Evolutionary conservation across 2,329 filamentous ascomycete species (phyloP).

Genomic region (Penicillium sp.): DNA sequence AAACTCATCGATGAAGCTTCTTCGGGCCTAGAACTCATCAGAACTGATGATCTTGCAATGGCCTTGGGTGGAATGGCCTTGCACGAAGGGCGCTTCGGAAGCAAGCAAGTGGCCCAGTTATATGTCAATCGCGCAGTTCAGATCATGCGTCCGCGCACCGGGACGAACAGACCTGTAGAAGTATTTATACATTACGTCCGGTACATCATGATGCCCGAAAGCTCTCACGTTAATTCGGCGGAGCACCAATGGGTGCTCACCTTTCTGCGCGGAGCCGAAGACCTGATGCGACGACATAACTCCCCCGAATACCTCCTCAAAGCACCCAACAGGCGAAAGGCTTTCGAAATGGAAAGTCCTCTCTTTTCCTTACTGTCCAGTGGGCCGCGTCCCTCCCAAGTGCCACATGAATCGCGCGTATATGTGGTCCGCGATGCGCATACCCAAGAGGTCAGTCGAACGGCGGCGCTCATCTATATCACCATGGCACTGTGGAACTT

Average conservation of each 20-base stretch:
- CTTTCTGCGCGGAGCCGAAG: slow-evolving; percentile 38
- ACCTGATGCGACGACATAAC: slow-evolving; percentile 35
- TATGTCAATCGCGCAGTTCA: slow-evolving; percentile 36
- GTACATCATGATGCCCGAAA: slow-evolving; percentile 30
- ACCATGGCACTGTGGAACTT: slow-evolving; percentile 39
- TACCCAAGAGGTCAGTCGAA: slow-evolving; percentile 38
- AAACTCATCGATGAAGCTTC: slow-evolving; percentile 31
- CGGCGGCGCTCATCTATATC: slow-evolving; percentile 41
- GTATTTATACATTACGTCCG: slow-evolving; percentile 38
- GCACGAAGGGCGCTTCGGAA: slow-evolving; percentile 42
- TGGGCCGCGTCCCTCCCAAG: slow-evolving; percentile 40
- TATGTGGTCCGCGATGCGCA: slow-evolving; percentile 37
- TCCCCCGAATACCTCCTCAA: slow-evolving; percentile 26
- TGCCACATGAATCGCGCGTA: slow-evolving; percentile 36
- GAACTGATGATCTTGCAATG: slow-evolving; percentile 34
- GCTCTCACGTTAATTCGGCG: slow-evolving; percentile 12
- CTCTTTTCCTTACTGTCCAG: slow-evolving; percentile 43
- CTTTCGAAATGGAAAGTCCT: slow-evolving; percentile 40
- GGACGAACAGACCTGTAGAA: slow-evolving; percentile 25
- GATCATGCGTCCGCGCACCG: slow-evolving; percentile 31
- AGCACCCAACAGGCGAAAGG: slow-evolving; percentile 30
- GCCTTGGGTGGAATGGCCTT: slow-evolving; percentile 38
- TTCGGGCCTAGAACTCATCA: slow-evolving; percentile 20
- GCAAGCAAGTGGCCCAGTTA: slow-evolving; percentile 25
- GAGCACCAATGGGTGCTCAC: slow-evolving; percentile 32